Conservation (phyloP, 306 rosid species). For the Styphnolobium japonicum region DNA sequence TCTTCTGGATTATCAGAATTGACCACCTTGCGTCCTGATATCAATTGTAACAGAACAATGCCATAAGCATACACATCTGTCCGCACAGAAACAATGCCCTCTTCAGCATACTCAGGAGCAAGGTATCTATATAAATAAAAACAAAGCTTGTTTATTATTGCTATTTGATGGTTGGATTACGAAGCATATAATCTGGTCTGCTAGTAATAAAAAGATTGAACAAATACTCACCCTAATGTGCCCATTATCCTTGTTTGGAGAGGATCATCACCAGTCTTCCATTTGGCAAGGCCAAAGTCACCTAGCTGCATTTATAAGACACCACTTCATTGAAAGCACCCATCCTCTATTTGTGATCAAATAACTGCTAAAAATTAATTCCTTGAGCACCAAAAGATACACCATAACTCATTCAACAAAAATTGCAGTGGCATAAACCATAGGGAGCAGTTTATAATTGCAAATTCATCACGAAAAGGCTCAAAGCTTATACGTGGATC, state of each 20-base stretch:
- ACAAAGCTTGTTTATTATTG: neutral
- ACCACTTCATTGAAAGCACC: constrained; percentile 13
- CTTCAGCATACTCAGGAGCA: constrained; percentile 82
- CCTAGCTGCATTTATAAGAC: constrained; percentile 52
- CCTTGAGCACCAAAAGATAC: neutral
- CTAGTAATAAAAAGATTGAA: neutral
- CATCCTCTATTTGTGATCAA: neutral
- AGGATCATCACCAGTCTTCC: constrained; percentile 58
- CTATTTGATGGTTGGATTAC: neutral
- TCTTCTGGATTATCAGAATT: constrained; percentile 32
- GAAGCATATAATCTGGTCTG: neutral
- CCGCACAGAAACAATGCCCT: constrained; percentile 63
- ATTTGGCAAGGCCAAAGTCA: constrained; percentile 89
- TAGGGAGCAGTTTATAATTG: neutral
- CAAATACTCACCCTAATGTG: constrained; percentile 68
- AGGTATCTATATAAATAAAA: constrained; percentile 55
- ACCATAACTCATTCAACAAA: neutral
- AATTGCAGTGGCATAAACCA: neutral
- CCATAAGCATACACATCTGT: constrained; percentile 78
- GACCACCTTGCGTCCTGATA: constrained; percentile 64
- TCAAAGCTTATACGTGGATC: neutral
- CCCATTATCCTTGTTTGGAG: constrained; percentile 70
- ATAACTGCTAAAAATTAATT: neutral
- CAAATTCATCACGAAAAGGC: neutral
- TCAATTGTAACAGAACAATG: constrained; percentile 60